phyloP scores from a whole-genome alignment of 1,284 basidiomycete genomes.

The Ganoderma lingzhi region DNA sequence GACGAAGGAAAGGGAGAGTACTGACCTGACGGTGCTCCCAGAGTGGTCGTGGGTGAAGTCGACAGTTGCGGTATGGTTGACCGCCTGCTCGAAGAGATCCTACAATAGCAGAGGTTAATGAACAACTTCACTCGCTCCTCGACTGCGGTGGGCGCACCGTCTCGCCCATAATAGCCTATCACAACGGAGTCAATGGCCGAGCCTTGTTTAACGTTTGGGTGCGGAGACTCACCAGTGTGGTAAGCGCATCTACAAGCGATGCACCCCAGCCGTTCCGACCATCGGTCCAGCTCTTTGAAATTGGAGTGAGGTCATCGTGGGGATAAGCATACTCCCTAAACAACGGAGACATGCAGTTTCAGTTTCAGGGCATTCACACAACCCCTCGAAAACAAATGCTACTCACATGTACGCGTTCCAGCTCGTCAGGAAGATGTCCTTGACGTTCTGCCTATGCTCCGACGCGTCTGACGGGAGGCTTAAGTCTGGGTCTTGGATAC shows the following conservation, averaged over 20 bases:
- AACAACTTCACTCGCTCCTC: background rate
- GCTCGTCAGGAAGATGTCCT: constrained; percentile 61
- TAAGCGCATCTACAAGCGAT: constrained; percentile 68
- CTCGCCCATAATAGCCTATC: constrained; percentile 59
- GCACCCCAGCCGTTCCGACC: constrained; percentile 77
- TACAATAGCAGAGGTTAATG: background rate
- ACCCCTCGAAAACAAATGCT: background rate
- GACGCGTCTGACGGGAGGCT: constrained; percentile 51
- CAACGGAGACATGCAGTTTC: too few relatives aligned
- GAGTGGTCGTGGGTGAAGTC: constrained; percentile 66
- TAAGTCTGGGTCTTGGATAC: constrained; percentile 51
- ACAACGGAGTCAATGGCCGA: background rate
- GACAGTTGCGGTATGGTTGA: constrained; percentile 57
- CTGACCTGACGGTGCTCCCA: constrained; percentile 59
- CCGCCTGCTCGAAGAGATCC: constrained; percentile 61
- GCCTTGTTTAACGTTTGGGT: background rate
- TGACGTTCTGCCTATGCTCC: constrained; percentile 53
- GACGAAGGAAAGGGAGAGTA: background rate
- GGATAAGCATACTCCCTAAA: constrained; percentile 65
- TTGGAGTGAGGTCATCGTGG: constrained; percentile 68
- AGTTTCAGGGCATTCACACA: background rate
- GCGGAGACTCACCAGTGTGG: constrained; percentile 59
- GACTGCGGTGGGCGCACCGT: constrained; percentile 44
- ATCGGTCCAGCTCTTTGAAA: constrained; percentile 58
- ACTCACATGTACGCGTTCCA: constrained; percentile 67